Evolutionary conservation across 805 yeast species (phyloP), one percentile per base, ranked within the genome.

Genomic region (Metschnikowia gruessii): DNA sequence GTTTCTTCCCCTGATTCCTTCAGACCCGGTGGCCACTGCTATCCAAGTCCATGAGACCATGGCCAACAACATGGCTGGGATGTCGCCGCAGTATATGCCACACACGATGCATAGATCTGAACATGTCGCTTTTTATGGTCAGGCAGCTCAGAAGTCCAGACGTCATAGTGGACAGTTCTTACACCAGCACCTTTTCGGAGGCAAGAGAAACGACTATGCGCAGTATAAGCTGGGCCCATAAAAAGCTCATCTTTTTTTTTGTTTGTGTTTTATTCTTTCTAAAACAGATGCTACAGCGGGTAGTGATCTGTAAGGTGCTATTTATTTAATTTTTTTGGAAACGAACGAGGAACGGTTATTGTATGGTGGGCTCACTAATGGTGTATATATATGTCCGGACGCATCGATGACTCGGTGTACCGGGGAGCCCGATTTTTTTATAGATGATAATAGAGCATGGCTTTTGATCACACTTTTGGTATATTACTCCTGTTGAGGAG

Each of bases 1-100:
- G 65, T 86, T 86, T 47, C 57, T 66, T 39, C 71, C 71, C 4
- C 53, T 57, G 34, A 57, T 66, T 31, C 62, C 60, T 3, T 47
- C 53, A 1, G 54, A 54, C 17, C 59, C 59, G 9, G 46, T 49
- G 21, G 48, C 54, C 41, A 37, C 49, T 16, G 53, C 52, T 19
- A 43, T 53, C 35, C 55, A 51, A 40, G 45, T 50, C 32, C 52
- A 49, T 16, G 59, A 54, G 43, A 35, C 50, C 32, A 40, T 51
- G 45, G 34, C 40, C 48, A 15, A 22, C 13, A 30, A 42, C 18
- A 43, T 44, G 42, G 37, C 42, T 29, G 49, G 40, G 26, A 46
- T 46, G 49, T 24, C 42, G 36, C 43, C 43, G 4, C 53, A 43
- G 30, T 48, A 46, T 33, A 33, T 33, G 43, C 35, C 36, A 19